Conservation (phyloP, 148 eudicot genomes). For the Suaeda aralocaspica region DNA sequence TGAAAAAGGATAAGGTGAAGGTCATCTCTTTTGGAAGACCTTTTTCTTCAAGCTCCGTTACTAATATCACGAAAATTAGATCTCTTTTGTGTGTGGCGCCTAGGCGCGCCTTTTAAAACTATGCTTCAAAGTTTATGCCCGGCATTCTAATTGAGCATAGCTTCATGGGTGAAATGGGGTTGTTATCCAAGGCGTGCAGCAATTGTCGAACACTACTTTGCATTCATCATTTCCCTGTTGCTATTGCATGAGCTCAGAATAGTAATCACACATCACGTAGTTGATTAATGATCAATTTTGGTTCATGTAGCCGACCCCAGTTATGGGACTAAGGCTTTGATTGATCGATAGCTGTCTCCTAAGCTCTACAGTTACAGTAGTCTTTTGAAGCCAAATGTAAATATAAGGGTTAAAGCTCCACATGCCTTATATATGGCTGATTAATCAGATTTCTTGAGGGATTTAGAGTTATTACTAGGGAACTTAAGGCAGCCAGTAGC, state of each 20-base stretch:
- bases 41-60: neutral
- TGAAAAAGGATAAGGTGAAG: too few relatives aligned
- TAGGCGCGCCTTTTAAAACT: too few relatives aligned
- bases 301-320: constrained; percentile 1
- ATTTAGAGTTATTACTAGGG: neutral
- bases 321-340: too few relatives aligned
- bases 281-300: too few relatives aligned
- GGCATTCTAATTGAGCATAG: too few relatives aligned
- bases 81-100: neutral
- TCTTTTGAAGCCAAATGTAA: neutral
- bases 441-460: neutral
- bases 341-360: neutral
- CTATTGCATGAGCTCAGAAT: neutral
- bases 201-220: neutral
- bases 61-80: neutral
- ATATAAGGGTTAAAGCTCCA: neutral
- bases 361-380: neutral
- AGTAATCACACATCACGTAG: neutral
- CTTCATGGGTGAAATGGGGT: neutral
- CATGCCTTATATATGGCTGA: neutral
- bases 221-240: neutral
- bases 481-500: neutral
- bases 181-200: neutral
- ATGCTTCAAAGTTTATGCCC: too few relatives aligned
- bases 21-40: neutral